Base-by-base conservation (phyloP, 2,329 filamentous ascomycete genomes). In the Sphaerostilbella broomeana region DNA sequence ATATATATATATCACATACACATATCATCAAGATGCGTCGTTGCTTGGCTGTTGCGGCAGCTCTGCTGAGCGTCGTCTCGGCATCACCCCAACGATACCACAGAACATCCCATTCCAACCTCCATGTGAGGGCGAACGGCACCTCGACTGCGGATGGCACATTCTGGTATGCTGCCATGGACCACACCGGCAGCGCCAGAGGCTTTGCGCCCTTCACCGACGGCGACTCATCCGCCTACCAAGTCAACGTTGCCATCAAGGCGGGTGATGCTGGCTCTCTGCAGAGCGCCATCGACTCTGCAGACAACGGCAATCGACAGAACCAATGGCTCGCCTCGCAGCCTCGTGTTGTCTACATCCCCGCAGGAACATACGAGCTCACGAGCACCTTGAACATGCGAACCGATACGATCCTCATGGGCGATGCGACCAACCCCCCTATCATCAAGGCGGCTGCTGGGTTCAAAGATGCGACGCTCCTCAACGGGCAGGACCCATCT, bases 391-490 rank as follows among this genome's bases (percentile, higher is more conserved):
- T 69, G 24, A 40, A 51, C 6, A 62, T 68, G 59, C 61, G 63
- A 29, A 67, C 65, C 0, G 65, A 67, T 34, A 69, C 65, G 4
- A 62, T 68, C 22, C 46, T 69, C 32, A 67, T 69, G 58, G 66
- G 65, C 13, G 65, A 69, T 44, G 59, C 65, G 3, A 65, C 59
- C 5, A 54, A 67, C 27, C 65, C 64, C 18, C 65, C 65, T 4
- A 52, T 59, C 5, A 55, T 69, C 43, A 65, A 65, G 51, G 62
- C 64, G 4, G 57, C 61, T 12, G 41, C 57, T 7, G 54, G 53
- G 10, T 67, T 65, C 44, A 52, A 45, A 29, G 54, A 55, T 6
- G 45, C 56, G 20, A 57, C 46, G 4, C 54, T 68, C 2, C 17
- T 68, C 33, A 52, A 51, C 13, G 64, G 42, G 17, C 49, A 63